Percentiles rank a stretch among this genome's conserved stretches.
Conservation (phyloP, 305 asterid genomes). For the Coffea humblotiana region DNA sequence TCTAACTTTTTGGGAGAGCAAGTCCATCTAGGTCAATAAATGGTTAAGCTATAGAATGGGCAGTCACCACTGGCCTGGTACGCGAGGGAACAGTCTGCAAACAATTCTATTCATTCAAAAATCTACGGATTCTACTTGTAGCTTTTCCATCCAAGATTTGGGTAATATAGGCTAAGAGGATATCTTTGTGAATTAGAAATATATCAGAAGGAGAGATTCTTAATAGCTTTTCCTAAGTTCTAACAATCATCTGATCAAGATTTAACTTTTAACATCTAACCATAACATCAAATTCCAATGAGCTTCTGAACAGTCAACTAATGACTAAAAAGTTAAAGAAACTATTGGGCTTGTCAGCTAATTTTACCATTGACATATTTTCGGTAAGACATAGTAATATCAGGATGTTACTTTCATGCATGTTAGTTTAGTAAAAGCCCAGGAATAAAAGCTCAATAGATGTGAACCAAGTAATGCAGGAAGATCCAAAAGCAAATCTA, state of each 20-base stretch:
- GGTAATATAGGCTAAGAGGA: too few species aligned
- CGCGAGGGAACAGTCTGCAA: neutral
- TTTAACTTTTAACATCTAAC: too few species aligned
- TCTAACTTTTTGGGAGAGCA: neutral
- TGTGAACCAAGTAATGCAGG: neutral
- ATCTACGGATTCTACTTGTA: too few species aligned
- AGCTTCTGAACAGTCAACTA: neutral
- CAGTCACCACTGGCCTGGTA: neutral
- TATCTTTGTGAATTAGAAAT: too few species aligned
- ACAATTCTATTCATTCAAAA: neutral
- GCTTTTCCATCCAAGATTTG: too few species aligned
- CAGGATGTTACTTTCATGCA: neutral
- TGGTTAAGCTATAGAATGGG: neutral
- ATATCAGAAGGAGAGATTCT: too few species aligned
- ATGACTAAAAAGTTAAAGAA: neutral
- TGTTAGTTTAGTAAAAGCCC: neutral
- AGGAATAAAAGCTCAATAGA: neutral
- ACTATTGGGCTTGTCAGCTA: neutral
- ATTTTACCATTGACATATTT: neutral
- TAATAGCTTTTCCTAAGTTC: too few species aligned
- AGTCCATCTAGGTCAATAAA: neutral
- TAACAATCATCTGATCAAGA: too few species aligned
- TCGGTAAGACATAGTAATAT: neutral
- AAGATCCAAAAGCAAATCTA: neutral
- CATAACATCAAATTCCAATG: too few species aligned